Percentiles rank a stretch among this genome's conserved stretches.
Evolutionary conservation across 331 rosid genomes (phyloP).

Genomic region (Rhamnella rubrinervis): DNA sequence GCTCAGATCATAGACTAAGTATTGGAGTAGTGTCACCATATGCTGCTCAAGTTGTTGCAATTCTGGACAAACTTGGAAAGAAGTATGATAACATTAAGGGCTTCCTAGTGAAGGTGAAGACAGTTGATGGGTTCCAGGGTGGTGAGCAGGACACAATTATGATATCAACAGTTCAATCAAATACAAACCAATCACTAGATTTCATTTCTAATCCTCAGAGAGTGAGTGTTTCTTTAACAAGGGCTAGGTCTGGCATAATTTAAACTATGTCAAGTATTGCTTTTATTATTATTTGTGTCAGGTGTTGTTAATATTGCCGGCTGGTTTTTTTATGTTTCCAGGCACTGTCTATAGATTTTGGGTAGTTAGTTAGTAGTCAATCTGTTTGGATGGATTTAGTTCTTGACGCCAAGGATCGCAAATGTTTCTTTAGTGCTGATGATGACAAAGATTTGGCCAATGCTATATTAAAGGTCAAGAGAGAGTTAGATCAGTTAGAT

Average conservation of each 20-base stretch:
- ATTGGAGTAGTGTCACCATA: conserved; percentile 68
- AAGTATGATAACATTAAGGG: conserved; percentile 27
- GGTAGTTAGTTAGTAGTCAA: conserved; percentile 39
- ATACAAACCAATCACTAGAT: conserved; percentile 24
- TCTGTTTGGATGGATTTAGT: conserved; percentile 59
- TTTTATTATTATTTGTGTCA: neutral
- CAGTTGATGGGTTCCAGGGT: conserved; percentile 65
- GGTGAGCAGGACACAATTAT: conserved; percentile 59
- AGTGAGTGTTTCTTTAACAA: conserved; percentile 64
- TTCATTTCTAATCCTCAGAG: conserved; percentile 53
- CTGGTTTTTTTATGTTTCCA: conserved; percentile 21
- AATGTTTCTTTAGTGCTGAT: conserved; percentile 59
- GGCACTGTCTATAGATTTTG: conserved; percentile 69
- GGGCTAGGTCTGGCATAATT: conserved; percentile 55
- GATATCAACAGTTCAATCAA: conserved; percentile 56
- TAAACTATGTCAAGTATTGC: neutral
- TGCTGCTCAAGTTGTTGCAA: conserved; percentile 53
- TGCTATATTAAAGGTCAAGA: conserved; percentile 51
- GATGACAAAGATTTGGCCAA: conserved; percentile 52
- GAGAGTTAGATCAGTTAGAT: conserved; percentile 50
- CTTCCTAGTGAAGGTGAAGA: conserved; percentile 48
- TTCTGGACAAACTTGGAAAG: conserved; percentile 35
- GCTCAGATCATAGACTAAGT: conserved; percentile 24
- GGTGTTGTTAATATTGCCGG: neutral
- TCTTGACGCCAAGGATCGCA: conserved; percentile 52